These are phyloP conservation scores for Exophiala sp. DNA, from an alignment of 2,329 filamentous ascomycete genomes.

Conservation along the genomic window DNA sequence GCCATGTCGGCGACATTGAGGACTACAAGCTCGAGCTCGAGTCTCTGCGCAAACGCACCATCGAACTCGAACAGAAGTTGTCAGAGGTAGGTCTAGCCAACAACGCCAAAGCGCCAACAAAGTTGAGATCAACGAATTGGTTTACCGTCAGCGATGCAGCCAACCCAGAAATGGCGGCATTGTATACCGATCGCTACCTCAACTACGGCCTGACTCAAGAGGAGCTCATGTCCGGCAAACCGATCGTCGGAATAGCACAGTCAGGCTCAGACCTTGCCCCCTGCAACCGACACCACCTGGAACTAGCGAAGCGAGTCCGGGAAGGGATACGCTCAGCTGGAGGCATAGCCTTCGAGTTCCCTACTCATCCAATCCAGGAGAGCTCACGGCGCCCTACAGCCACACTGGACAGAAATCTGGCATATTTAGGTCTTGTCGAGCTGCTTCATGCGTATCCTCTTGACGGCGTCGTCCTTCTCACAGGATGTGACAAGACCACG, in stretches of 20 bases:
- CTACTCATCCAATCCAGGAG: conserved; percentile 53
- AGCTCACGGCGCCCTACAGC: conserved; percentile 47
- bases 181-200: conserved; percentile 51
- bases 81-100: conserved; percentile 30
- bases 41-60: conserved; percentile 37
- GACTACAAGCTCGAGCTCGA: conserved; percentile 41
- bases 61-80: conserved; percentile 36
- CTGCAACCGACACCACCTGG: conserved; percentile 50
- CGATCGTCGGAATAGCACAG: conserved; percentile 53
- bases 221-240: conserved; percentile 49
- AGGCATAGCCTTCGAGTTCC: conserved; percentile 52
- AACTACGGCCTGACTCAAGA: conserved; percentile 50
- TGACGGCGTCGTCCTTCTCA: conserved; percentile 51
- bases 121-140: conserved; percentile 44
- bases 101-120: conserved; percentile 21
- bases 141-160: conserved; percentile 39
- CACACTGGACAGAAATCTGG: conserved; percentile 49
- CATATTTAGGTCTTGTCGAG: conserved; percentile 49
- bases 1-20: conserved; percentile 33
- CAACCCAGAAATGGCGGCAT: conserved; percentile 44
- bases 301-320: conserved; percentile 49
- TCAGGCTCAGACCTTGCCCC: conserved; percentile 51
- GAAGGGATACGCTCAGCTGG: conserved; percentile 50
- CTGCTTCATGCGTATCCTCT: conserved; percentile 48
- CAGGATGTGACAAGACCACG: conserved; percentile 54